Conservation (phyloP, 208 protist species). For the Acanthamoeba lenticulata region DNA sequence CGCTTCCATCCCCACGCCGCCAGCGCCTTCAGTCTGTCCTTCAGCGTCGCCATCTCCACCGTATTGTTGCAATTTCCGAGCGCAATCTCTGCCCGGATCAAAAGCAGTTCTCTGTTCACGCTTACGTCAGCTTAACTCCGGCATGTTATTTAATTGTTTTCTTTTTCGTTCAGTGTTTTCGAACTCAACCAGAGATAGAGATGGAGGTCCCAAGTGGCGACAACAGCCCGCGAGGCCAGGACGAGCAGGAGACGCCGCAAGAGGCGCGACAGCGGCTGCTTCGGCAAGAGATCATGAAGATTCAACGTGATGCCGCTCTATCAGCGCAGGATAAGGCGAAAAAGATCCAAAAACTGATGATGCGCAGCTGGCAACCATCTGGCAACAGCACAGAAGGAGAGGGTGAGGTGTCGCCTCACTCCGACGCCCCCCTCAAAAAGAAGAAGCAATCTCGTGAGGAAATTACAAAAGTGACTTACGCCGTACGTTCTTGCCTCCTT, state of each 20-base stretch:
- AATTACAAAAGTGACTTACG: not conserved
- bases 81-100: no score
- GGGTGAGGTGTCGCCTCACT: no score
- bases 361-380: not conserved
- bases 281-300: slow-evolving; percentile 27
- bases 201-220: not conserved
- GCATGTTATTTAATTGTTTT: no score
- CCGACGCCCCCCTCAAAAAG: no score
- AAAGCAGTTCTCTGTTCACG: no score
- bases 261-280: not conserved
- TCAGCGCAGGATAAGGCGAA: slow-evolving; percentile 34
- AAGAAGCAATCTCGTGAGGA: slow-evolving; percentile 31
- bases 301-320: not conserved
- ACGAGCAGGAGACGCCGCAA: not conserved
- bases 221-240: not conserved
- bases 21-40: slow-evolving; percentile 25
- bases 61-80: not conserved
- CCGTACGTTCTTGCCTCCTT: no score
- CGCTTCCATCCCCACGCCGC: slow-evolving; percentile 46
- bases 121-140: no score
- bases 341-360: slow-evolving; percentile 57
- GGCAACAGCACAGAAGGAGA: not conserved
- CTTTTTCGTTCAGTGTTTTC: no score
- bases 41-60: not conserved
- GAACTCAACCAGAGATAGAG: not conserved